A percentile compares a stretch with the other conserved stretches of the same genome.
Conservation (phyloP, 164 flowering plant genomes). For the Tinospora cordifolia region DNA sequence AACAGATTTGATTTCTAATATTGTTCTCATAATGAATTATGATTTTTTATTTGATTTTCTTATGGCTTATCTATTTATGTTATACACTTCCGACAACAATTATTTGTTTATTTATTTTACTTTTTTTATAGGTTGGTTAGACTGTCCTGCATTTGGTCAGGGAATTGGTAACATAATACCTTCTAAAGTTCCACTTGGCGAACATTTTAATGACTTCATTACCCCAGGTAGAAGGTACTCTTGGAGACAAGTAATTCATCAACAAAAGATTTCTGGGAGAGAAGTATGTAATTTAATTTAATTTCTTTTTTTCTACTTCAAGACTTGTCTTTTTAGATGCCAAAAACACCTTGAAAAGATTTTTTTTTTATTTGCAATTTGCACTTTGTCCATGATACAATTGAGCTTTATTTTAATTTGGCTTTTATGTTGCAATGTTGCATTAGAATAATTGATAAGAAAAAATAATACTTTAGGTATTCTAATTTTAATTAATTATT, state of each 20-base stretch:
- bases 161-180: constrained; percentile 58
- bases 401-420: background rate
- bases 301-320: background rate
- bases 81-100: background rate
- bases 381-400: background rate
- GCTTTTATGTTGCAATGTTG: background rate
- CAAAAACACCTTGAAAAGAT: background rate
- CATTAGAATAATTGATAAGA: too few species aligned
- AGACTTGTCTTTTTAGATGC: background rate
- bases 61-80: background rate
- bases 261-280: constrained; percentile 59
- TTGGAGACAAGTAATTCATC: constrained; percentile 75
- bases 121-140: constrained; percentile 72
- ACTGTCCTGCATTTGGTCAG: constrained; percentile 71
- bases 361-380: too few species aligned
- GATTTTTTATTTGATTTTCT: background rate
- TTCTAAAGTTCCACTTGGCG: constrained; percentile 89
- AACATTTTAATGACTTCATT: constrained; percentile 55
- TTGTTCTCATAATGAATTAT: background rate
- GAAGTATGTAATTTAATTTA: constrained; percentile 37
- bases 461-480: too few species aligned
- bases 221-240: constrained; percentile 89
- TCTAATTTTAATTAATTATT: too few species aligned
- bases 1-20: too few species aligned
- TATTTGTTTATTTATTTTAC: too few species aligned